Percentiles rank a stretch among this genome's conserved stretches.
Conservation (phyloP, 2,329 filamentous ascomycete species). For the Cladosporium colombiae region DNA sequence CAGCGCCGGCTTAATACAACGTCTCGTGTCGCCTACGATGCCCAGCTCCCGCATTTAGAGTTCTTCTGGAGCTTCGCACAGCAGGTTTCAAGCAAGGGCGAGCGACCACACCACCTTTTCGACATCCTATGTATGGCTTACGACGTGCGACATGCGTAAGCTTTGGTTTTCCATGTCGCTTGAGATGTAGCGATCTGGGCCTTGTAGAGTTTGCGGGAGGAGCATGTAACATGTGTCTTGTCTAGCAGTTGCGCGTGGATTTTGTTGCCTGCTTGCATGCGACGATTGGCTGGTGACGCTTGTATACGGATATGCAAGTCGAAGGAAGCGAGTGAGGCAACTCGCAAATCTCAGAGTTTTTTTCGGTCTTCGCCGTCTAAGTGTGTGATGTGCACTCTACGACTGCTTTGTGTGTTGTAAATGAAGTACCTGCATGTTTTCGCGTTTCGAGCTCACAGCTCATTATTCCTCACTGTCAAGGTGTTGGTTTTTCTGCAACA, state of each 20-base stretch:
- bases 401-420: neutral
- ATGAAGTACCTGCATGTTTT: neutral
- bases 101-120: neutral
- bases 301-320: neutral
- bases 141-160: neutral
- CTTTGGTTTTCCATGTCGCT: neutral
- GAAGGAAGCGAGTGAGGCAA: neutral
- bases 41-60: neutral
- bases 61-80: neutral
- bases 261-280: neutral
- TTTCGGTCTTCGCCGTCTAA: neutral
- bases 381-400: neutral
- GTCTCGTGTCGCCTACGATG: neutral
- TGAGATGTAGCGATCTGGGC: neutral
- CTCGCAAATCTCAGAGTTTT: neutral
- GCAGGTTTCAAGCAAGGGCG: slow-evolving; percentile 1
- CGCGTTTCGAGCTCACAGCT: neutral
- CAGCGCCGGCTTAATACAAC: neutral
- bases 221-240: neutral
- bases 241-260: too few species aligned
- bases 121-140: neutral
- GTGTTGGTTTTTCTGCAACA: neutral
- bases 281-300: neutral
- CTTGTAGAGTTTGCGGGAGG: neutral
- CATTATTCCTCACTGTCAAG: neutral